A percentile compares a stretch with the other conserved stretches of the same genome.
Evolutionary conservation across 768 basidiomycete genomes (phyloP).

Genomic region (Pulveroboletus sp.): DNA sequence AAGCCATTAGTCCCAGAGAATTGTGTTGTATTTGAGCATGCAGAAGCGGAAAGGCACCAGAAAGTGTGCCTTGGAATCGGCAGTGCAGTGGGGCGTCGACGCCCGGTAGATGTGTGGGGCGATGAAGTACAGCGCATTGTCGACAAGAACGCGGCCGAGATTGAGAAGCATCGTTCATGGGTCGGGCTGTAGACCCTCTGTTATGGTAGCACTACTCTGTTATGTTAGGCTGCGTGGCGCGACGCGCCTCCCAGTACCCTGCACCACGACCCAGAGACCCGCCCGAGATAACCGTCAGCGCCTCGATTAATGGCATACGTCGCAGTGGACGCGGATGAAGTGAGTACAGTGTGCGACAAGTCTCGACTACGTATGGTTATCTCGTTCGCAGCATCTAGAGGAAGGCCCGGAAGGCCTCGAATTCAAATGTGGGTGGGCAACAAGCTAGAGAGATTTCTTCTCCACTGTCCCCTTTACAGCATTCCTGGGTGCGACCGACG

Average conservation of each 20-base stretch:
- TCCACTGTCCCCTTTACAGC: constrained; percentile 33
- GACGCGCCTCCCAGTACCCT: neutral
- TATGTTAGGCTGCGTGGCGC: too few relatives aligned
- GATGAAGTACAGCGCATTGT: constrained; percentile 55
- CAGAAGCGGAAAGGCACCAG: constrained; percentile 67
- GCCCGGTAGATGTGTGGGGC: constrained; percentile 67
- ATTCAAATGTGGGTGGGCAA: constrained; percentile 56
- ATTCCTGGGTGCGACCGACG: constrained; percentile 43
- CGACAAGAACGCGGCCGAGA: constrained; percentile 52
- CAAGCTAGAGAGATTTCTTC: neutral
- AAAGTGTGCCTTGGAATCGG: constrained; percentile 36
- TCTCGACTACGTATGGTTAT: neutral
- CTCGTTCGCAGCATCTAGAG: constrained; percentile 44
- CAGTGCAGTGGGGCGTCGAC: constrained; percentile 9
- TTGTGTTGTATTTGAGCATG: constrained; percentile 75
- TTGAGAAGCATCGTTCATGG: constrained; percentile 53
- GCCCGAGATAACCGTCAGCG: neutral
- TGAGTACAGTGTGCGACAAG: constrained; percentile 28
- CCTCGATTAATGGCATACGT: constrained; percentile 57
- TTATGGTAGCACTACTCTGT: neutral
- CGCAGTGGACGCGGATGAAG: constrained; percentile 67
- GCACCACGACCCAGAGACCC: neutral
- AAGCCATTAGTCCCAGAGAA: constrained; percentile 70
- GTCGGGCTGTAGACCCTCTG: constrained; percentile 24
- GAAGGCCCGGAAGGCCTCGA: constrained; percentile 67